These are phyloP conservation scores for Naematelia encephala DNA, from an alignment of 768 basidiomycete genomes.

Conservation along the genomic window DNA sequence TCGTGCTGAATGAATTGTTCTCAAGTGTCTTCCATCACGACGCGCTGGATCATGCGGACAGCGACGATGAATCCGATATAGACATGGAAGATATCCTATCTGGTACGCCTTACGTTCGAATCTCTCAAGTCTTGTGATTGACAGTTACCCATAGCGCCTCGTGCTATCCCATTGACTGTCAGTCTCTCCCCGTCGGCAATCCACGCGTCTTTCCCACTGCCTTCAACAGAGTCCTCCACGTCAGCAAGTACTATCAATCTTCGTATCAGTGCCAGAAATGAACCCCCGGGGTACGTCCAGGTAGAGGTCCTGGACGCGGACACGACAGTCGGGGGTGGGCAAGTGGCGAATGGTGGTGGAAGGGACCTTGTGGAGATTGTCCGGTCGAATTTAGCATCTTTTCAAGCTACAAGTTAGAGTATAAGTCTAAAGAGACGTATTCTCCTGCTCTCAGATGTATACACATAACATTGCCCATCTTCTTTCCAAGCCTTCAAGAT, in stretches of 20 bases:
- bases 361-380: not conserved
- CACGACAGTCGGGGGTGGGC: constrained; percentile 4
- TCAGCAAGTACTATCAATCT: not conserved
- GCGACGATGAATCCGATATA: constrained; percentile 13
- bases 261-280: not conserved
- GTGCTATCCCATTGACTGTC: constrained; percentile 11
- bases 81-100: constrained; percentile 8
- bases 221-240: not conserved
- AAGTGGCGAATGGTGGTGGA: constrained; percentile 11
- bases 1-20: constrained; percentile 28
- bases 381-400: not conserved
- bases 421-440: no score
- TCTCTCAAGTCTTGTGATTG: not conserved
- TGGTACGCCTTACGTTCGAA: constrained; percentile 9
- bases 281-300: not conserved
- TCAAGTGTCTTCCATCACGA: constrained; percentile 14
- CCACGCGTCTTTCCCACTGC: not conserved
- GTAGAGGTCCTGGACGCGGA: constrained; percentile 6
- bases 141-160: not conserved
- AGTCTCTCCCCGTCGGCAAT: not conserved
- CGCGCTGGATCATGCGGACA: constrained; percentile 3
- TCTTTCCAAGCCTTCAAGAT: no score
- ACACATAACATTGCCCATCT: no score
- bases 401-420: no score
- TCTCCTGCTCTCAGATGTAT: no score